Percentiles rank a stretch among this genome's conserved stretches.
phyloP scores from a whole-genome alignment of 2,329 filamentous ascomycete species.

The Neofusicoccum sp. region DNA sequence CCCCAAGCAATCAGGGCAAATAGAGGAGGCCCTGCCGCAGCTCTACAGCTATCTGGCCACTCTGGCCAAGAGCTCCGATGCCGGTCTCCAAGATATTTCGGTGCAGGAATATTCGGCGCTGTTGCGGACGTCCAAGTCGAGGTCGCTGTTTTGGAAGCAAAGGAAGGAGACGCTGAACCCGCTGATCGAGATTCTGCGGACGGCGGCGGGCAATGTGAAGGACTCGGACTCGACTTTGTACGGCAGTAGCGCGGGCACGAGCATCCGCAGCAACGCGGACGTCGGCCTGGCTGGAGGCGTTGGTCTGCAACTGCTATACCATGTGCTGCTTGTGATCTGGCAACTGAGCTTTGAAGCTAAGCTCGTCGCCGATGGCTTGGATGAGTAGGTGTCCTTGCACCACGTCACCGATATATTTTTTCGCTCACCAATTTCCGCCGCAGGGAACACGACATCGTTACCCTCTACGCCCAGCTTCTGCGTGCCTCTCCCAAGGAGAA shows the following conservation, averaged over 20 bases:
- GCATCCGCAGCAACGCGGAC: constrained; percentile 68
- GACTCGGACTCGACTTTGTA: constrained; percentile 66
- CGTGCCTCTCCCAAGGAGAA: constrained; percentile 96
- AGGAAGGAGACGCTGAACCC: constrained; percentile 81
- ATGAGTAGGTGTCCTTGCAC: constrained; percentile 64
- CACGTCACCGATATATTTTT: neutral
- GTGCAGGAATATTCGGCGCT: constrained; percentile 89
- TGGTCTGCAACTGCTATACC: constrained; percentile 89
- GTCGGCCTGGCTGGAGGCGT: constrained; percentile 71
- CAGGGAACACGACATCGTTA: constrained; percentile 89
- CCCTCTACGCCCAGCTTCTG: constrained; percentile 89
- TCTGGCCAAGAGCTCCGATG: constrained; percentile 81
- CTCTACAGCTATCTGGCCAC: constrained; percentile 85
- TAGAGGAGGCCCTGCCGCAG: constrained; percentile 75
- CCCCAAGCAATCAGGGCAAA: constrained; percentile 61
- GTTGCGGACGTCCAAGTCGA: constrained; percentile 71
- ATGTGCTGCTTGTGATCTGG: constrained; percentile 92
- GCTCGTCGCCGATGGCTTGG: constrained; percentile 74
- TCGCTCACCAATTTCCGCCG: neutral
- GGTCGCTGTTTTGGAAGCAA: constrained; percentile 89
- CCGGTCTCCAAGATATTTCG: constrained; percentile 91
- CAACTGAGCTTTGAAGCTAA: constrained; percentile 88
- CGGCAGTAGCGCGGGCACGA: constrained; percentile 47
- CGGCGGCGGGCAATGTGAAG: constrained; percentile 72
- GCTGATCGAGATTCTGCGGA: constrained; percentile 75